Conservation (phyloP, 177 flowering plant genomes). For the Telopea speciosissima region DNA sequence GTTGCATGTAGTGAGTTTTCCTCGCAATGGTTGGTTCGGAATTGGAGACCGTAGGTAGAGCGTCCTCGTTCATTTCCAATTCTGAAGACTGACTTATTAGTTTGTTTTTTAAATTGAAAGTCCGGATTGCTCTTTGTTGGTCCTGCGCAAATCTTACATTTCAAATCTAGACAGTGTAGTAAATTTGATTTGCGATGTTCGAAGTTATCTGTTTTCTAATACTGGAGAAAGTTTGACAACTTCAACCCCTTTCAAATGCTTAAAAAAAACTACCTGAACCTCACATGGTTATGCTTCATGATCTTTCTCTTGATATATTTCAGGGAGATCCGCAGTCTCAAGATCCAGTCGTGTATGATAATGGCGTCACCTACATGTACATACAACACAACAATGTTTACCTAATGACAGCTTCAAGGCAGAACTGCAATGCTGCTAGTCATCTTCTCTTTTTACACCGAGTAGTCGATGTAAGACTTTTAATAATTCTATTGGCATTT, state of each 20-base stretch:
- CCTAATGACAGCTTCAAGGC: conserved; percentile 83
- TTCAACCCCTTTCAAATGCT: neutral
- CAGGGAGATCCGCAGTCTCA: conserved; percentile 92
- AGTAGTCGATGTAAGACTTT: conserved; percentile 73
- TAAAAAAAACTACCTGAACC: neutral
- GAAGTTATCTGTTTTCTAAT: neutral
- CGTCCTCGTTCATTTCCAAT: no score
- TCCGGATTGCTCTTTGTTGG: neutral
- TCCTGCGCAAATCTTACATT: neutral
- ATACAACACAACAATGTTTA: conserved; percentile 91
- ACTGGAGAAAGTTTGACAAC: neutral
- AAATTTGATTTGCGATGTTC: neutral
- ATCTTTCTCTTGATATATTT: conserved; percentile 7
- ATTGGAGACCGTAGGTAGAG: no score
- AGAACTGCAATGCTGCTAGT: conserved; percentile 97
- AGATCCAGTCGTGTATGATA: conserved; percentile 87
- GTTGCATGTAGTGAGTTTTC: no score
- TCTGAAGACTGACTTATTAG: no score
- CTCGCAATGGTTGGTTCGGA: no score
- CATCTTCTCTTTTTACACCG: conserved; percentile 89
- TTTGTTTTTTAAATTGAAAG: neutral
- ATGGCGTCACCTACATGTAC: conserved; percentile 89
- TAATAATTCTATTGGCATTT: neutral
- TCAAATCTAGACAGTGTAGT: no score
- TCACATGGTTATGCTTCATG: neutral